A percentile compares a stretch with the other conserved stretches of the same genome.
Conservation (phyloP, 1,139 yeast genomes). For the Taiozyma sp. region DNA sequence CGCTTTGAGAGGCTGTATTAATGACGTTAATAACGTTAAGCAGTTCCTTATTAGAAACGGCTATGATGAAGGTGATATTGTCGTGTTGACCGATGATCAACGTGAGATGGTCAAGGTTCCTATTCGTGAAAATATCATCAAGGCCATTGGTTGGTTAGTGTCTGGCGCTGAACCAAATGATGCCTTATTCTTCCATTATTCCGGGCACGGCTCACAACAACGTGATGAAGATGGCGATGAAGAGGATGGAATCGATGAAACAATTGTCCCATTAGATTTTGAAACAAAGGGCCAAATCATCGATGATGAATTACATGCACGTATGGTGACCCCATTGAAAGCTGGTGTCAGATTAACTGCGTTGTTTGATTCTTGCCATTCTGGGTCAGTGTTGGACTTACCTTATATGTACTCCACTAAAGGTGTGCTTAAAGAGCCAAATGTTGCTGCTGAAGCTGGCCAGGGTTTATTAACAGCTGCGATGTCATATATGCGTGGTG, state of each 20-base stretch:
- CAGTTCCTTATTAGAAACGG: slow-evolving; percentile 56
- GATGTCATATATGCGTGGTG: slow-evolving; percentile 68
- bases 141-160: slow-evolving; percentile 92
- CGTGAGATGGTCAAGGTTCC: slow-evolving; percentile 63
- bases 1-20: slow-evolving; percentile 81
- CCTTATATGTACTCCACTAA: slow-evolving; percentile 90
- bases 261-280: slow-evolving; percentile 88
- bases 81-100: slow-evolving; percentile 72
- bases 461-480: slow-evolving; percentile 69
- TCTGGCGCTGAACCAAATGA: slow-evolving; percentile 83
- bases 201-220: slow-evolving; percentile 92
- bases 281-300: slow-evolving; percentile 67
- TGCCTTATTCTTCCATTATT: slow-evolving; percentile 78
- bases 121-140: slow-evolving; percentile 67
- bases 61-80: slow-evolving; percentile 74
- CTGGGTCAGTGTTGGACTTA: slow-evolving; percentile 86
- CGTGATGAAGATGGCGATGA: slow-evolving; percentile 85
- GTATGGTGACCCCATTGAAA: slow-evolving; percentile 72
- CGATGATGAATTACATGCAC: slow-evolving; percentile 83
- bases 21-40: slow-evolving; percentile 67
- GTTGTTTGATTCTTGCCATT: slow-evolving; percentile 88
- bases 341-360: slow-evolving; percentile 88
- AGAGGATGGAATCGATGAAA: slow-evolving; percentile 85
- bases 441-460: slow-evolving; percentile 81
- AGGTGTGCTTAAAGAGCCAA: slow-evolving; percentile 89